phyloP scores from a whole-genome alignment of 495 filamentous ascomycete species.

The Evernia prunastri region DNA sequence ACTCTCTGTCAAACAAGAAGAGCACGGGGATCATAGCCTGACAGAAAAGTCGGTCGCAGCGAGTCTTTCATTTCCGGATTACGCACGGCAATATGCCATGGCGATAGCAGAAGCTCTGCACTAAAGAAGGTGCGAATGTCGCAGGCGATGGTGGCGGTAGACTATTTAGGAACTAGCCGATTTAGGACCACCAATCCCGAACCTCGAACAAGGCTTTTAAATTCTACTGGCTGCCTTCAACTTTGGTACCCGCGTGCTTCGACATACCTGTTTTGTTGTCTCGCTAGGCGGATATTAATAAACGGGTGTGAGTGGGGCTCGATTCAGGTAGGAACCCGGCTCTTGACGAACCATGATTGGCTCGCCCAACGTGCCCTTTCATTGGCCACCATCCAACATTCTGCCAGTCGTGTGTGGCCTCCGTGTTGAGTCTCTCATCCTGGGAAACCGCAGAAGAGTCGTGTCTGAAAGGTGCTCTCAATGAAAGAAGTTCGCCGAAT shows the following conservation, averaged over 20 bases:
- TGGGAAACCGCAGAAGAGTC: not conserved
- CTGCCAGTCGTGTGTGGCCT: not conserved
- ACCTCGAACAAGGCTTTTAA: not conserved
- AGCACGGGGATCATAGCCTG: not conserved
- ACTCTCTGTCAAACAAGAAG: not conserved
- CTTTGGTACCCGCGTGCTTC: not conserved
- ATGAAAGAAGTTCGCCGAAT: not conserved
- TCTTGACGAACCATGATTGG: not conserved
- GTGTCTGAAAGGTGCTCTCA: not conserved
- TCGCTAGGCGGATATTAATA: not conserved
- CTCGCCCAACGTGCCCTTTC: not conserved
- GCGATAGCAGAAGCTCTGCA: not conserved
- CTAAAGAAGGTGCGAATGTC: not conserved
- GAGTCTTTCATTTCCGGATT: not conserved
- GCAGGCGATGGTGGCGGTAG: not conserved
- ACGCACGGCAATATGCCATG: not conserved
- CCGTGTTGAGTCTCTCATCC: not conserved
- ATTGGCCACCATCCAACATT: not conserved
- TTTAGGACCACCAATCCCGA: slow-evolving; percentile 4
- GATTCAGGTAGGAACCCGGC: not conserved
- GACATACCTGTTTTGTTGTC: not conserved
- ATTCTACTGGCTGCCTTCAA: not conserved
- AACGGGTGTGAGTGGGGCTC: not conserved
- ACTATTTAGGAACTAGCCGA: not conserved
- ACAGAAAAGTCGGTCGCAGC: not conserved